phyloP scores from a whole-genome alignment of 176 grass and related monocot genomes.

The Poa pratensis region DNA sequence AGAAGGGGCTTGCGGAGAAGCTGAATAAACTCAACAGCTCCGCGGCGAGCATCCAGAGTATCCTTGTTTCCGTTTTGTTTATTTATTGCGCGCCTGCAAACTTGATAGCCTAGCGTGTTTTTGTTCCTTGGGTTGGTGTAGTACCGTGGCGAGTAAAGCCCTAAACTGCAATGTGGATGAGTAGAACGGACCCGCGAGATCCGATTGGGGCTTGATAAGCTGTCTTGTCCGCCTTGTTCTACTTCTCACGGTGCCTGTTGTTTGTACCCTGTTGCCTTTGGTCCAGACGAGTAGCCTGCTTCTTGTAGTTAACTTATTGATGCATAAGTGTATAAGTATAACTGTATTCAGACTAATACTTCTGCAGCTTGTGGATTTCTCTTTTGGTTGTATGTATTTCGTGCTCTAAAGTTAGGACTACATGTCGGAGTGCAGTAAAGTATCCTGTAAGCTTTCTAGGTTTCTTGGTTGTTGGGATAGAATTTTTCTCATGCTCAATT shows the following conservation, averaged over 20 bases:
- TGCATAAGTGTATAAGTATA: neutral
- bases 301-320: conserved; percentile 9
- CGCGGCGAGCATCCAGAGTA: conserved; percentile 93
- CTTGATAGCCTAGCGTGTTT: neutral
- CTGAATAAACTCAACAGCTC: conserved; percentile 88
- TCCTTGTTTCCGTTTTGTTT: conserved; percentile 53
- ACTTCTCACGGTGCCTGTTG: neutral
- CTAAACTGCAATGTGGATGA: conserved; percentile 34
- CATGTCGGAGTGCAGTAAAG: neutral
- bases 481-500: neutral
- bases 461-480: neutral
- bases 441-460: neutral
- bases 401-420: neutral
- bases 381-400: neutral
- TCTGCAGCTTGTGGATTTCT: neutral
- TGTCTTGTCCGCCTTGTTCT: neutral
- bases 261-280: neutral
- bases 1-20: conserved; percentile 83
- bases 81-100: conserved; percentile 9
- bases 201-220: neutral
- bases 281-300: neutral
- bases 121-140: conserved; percentile 19
- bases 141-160: neutral
- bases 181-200: neutral
- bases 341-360: neutral